phyloP scores from a whole-genome alignment of 305 asterid genomes.

The Fraxinus sp. region DNA sequence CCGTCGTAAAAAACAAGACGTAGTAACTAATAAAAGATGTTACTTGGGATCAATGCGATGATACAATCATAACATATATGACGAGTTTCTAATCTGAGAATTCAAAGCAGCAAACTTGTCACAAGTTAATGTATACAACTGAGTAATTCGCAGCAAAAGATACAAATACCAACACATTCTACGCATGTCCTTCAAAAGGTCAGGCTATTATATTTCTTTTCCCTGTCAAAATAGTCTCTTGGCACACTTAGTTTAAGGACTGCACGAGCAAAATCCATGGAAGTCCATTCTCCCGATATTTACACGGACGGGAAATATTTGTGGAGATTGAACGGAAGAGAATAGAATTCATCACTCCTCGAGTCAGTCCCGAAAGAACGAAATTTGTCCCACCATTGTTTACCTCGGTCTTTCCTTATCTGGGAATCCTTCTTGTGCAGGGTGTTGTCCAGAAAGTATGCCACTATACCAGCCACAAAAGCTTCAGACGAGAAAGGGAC shows the following conservation, averaged over 20 bases:
- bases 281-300: conserved; percentile 18
- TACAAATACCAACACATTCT: conserved; percentile 22
- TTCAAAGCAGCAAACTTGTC: background rate
- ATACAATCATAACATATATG: background rate
- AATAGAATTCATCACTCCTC: conserved; percentile 54
- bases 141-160: conserved; percentile 24
- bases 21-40: background rate
- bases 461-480: conserved; percentile 53
- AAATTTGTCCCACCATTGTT: conserved; percentile 65
- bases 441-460: conserved; percentile 53
- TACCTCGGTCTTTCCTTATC: conserved; percentile 54
- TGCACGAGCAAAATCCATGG: conserved; percentile 21
- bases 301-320: conserved; percentile 56
- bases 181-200: conserved; percentile 14
- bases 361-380: conserved; percentile 41
- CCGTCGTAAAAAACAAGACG: background rate
- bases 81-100: background rate
- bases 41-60: background rate
- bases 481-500: conserved; percentile 55
- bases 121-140: background rate
- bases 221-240: conserved; percentile 10
- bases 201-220: conserved; percentile 26
- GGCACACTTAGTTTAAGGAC: background rate
- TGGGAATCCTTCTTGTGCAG: conserved; percentile 42
- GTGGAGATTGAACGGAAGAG: conserved; percentile 56